These are phyloP conservation scores for Saturnispora halmiae DNA, from an alignment of 805 yeast species.

Conservation along the genomic window DNA sequence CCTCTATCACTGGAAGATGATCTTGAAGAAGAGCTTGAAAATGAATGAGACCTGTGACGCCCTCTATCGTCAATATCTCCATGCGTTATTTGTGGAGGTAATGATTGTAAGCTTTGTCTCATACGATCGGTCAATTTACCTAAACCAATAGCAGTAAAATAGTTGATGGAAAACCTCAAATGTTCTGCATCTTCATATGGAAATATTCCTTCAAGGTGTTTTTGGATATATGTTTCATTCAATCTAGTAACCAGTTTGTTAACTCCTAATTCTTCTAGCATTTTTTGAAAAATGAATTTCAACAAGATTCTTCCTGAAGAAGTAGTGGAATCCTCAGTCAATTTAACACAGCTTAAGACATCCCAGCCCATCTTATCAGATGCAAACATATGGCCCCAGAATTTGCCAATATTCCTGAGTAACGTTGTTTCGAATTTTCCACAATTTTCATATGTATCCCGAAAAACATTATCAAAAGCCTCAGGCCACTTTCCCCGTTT, in stretches of 20 bases:
- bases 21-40: conserved; percentile 13
- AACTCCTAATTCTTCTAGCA: conserved; percentile 69
- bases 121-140: conserved; percentile 76
- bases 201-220: conserved; percentile 49
- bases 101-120: conserved; percentile 38
- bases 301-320: conserved; percentile 74
- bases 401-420: conserved; percentile 67
- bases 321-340: conserved; percentile 68
- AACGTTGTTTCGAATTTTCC: conserved; percentile 66
- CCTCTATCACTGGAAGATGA: conserved; percentile 8
- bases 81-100: conserved; percentile 18
- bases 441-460: conserved; percentile 43
- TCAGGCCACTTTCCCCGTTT: conserved; percentile 47
- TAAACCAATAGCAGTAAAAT: conserved; percentile 84
- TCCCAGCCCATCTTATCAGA: conserved; percentile 61
- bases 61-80: conserved; percentile 13
- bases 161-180: conserved; percentile 74
- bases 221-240: conserved; percentile 42
- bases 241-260: conserved; percentile 40
- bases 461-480: conserved; percentile 46
- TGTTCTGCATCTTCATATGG: conserved; percentile 47
- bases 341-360: conserved; percentile 41
- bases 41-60: conserved; percentile 6
- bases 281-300: conserved; percentile 70
- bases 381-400: conserved; percentile 80